phyloP scores from a whole-genome alignment of 768 basidiomycete genomes.

The Naematelia encephala region DNA sequence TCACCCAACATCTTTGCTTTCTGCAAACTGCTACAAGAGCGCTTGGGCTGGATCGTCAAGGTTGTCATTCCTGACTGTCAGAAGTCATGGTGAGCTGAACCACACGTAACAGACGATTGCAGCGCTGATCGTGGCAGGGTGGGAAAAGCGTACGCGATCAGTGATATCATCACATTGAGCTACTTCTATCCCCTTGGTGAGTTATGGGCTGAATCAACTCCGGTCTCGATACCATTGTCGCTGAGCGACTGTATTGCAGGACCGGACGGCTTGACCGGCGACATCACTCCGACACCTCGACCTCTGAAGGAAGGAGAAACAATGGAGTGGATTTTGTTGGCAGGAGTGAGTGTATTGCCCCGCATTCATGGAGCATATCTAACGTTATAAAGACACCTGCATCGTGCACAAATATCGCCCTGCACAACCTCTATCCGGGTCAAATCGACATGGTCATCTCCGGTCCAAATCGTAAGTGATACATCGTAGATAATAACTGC shows the following conservation, averaged over 20 bases:
- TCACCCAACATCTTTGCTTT: slow-evolving; percentile 53
- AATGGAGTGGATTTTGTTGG: slow-evolving; percentile 87
- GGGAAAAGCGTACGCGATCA: slow-evolving; percentile 49
- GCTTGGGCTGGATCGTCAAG: slow-evolving; percentile 49
- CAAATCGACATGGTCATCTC: slow-evolving; percentile 75
- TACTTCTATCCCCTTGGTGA: slow-evolving; percentile 51
- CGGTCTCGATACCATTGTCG: background rate
- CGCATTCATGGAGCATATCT: too few species aligned
- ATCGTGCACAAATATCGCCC: slow-evolving; percentile 82
- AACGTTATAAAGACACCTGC: slow-evolving; percentile 56
- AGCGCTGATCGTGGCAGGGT: slow-evolving; percentile 35
- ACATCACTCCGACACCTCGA: slow-evolving; percentile 61
- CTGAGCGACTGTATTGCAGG: slow-evolving; percentile 18
- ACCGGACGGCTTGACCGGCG: slow-evolving; percentile 56
- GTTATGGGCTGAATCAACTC: slow-evolving; percentile 8
- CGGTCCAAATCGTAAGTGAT: slow-evolving; percentile 45
- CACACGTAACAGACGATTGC: too few species aligned
- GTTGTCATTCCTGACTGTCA: slow-evolving; percentile 52
- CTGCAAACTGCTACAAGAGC: slow-evolving; percentile 38
- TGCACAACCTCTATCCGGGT: slow-evolving; percentile 81
- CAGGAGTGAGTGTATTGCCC: slow-evolving; percentile 59
- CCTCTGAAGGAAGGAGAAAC: slow-evolving; percentile 72
- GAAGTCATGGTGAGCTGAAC: slow-evolving; percentile 46
- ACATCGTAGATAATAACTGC: background rate
- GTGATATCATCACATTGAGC: slow-evolving; percentile 43